phyloP scores from a whole-genome alignment of 2,329 filamentous ascomycete genomes.

The Trichophyton verrucosum region DNA sequence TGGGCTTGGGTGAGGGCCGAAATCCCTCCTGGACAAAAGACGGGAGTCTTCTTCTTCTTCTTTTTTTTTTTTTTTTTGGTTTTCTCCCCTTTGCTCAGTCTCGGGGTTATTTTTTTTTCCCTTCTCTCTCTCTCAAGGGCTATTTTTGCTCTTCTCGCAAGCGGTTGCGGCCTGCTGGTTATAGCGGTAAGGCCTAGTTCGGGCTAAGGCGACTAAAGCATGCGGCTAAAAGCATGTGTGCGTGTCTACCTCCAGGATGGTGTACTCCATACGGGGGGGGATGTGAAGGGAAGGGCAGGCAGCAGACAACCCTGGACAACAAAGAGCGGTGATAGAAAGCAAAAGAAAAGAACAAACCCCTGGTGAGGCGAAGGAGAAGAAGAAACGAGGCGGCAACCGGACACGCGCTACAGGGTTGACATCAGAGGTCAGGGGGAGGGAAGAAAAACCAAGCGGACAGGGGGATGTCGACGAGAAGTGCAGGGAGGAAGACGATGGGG shows the following conservation, averaged over 20 bases:
- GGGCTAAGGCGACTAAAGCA: conserved; percentile 2
- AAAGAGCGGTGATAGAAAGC: conserved; percentile 1
- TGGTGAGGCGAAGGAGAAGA: neutral
- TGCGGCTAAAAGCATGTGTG: conserved; percentile 2
- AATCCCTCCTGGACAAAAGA: neutral
- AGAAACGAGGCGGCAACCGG: neutral
- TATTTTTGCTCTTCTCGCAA: neutral
- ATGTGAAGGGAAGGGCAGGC: neutral
- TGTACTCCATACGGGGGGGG: neutral
- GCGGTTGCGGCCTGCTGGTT: neutral
- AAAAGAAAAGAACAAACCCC: neutral
- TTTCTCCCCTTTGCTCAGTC: too few species aligned
- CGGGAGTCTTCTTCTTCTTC: too few species aligned
- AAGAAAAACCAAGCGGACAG: too few species aligned
- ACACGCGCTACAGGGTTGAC: neutral
- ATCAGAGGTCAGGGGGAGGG: too few species aligned
- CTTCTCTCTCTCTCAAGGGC: neutral
- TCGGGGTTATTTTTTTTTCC: too few species aligned
- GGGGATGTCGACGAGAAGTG: too few species aligned
- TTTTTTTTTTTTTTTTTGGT: neutral
- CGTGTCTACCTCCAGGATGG: neutral
- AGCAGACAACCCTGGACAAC: neutral
- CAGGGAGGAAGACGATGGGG: neutral
- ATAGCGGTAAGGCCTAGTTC: conserved; percentile 1
- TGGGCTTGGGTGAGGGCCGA: neutral